Conservation (phyloP, 2,329 filamentous ascomycete genomes). For the Verticillium zaregamsianum region DNA sequence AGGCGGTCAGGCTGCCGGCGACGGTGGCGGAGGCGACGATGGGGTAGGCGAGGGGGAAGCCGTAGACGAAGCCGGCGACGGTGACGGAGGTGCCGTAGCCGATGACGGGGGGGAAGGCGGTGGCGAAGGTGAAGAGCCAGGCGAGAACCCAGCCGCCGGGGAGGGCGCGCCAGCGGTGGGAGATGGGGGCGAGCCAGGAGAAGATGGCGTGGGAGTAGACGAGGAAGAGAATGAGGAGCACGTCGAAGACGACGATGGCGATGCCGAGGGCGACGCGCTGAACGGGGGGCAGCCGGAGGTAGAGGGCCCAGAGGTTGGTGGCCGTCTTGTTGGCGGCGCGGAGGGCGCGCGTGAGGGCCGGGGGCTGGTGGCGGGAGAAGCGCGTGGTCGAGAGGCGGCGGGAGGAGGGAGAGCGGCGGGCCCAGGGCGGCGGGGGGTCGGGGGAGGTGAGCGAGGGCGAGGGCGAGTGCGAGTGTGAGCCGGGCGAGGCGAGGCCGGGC, state of each 20-base stretch:
- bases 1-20: slow-evolving; percentile 71
- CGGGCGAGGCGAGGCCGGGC: slow-evolving; percentile 18
- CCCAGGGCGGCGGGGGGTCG: slow-evolving; percentile 42
- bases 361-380: slow-evolving; percentile 19
- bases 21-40: slow-evolving; percentile 77
- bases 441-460: slow-evolving; percentile 23
- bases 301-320: slow-evolving; percentile 42
- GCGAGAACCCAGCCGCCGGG: slow-evolving; percentile 70
- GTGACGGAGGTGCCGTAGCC: slow-evolving; percentile 74
- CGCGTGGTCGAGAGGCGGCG: slow-evolving; percentile 40
- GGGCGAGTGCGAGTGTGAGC: slow-evolving; percentile 15
- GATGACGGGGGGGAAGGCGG: slow-evolving; percentile 82
- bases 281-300: slow-evolving; percentile 50
- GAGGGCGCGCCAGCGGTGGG: slow-evolving; percentile 71
- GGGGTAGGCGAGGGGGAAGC: slow-evolving; percentile 67
- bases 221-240: slow-evolving; percentile 63
- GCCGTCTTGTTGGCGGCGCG: slow-evolving; percentile 38
- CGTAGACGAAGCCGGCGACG: slow-evolving; percentile 51
- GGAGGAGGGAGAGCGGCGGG: slow-evolving; percentile 21
- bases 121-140: slow-evolving; percentile 69
- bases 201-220: slow-evolving; percentile 80
- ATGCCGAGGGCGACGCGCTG: slow-evolving; percentile 58
- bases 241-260: slow-evolving; percentile 44
- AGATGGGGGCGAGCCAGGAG: slow-evolving; percentile 65
- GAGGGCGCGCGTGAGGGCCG: slow-evolving; percentile 33